Evolutionary conservation across 2,329 filamentous ascomycete genomes (phyloP).

Genomic region (Cladosporium velox): DNA sequence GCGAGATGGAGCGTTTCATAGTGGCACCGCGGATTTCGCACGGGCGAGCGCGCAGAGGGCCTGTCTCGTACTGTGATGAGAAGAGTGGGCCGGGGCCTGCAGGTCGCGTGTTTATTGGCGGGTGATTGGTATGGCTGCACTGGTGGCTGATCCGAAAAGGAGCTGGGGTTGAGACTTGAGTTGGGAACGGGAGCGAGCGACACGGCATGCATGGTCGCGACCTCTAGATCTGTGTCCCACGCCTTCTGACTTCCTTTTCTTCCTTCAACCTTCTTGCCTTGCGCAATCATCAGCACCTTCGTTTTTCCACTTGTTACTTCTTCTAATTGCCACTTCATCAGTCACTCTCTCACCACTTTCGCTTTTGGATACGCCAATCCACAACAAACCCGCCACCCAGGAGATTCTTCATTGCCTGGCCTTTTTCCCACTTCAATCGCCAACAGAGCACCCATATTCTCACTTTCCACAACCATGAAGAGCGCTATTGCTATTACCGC

Average conservation of each 20-base stretch:
- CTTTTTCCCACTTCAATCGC: conserved; percentile 1
- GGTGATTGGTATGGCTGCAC: conserved; percentile 1
- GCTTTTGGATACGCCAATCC: conserved; percentile 20
- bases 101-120: not conserved
- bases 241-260: conserved; percentile 18
- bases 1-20: conserved; percentile 2
- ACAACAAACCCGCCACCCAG: not conserved
- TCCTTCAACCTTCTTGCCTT: conserved; percentile 17
- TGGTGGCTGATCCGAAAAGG: not conserved
- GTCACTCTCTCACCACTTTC: conserved; percentile 26
- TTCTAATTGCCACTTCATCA: conserved; percentile 15
- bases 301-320: conserved; percentile 19
- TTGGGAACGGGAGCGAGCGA: no score
- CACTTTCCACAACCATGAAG: conserved; percentile 52
- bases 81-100: not conserved
- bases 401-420: conserved; percentile 12
- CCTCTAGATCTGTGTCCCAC: not conserved
- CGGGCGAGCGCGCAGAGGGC: conserved; percentile 5
- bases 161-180: conserved; percentile 2
- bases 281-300: conserved; percentile 16
- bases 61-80: conserved; percentile 3
- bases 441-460: conserved; percentile 20
- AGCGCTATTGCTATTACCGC: conserved; percentile 48
- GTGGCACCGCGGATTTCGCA: not conserved
- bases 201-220: no score